A percentile compares a stretch with the other conserved stretches of the same genome.
phyloP scores from a whole-genome alignment of 2,329 filamentous ascomycete genomes.

The Aspergillus pseudonomiae region DNA sequence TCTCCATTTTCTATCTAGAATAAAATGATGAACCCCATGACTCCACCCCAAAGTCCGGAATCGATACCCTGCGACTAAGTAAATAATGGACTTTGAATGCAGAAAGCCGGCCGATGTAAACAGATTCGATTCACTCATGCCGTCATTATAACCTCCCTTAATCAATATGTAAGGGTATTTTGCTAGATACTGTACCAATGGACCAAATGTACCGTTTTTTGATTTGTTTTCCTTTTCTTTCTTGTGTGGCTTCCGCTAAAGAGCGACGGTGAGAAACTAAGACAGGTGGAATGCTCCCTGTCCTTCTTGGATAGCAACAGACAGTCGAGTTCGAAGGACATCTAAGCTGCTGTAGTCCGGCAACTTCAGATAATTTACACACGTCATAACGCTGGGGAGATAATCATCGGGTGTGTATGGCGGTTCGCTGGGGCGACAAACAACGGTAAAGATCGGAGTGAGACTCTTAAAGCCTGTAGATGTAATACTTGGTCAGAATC shows the following conservation, averaged over 20 bases:
- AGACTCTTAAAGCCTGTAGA: slow-evolving; percentile 86
- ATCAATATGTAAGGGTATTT: slow-evolving; percentile 13
- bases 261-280: slow-evolving; percentile 41
- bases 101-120: slow-evolving; percentile 16
- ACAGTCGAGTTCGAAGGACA: slow-evolving; percentile 75
- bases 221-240: slow-evolving; percentile 4
- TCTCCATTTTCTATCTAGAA: slow-evolving; percentile 27
- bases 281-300: slow-evolving; percentile 98
- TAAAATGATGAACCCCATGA: slow-evolving; percentile 14
- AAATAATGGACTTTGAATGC: slow-evolving; percentile 16
- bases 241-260: neutral
- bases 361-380: slow-evolving; percentile 97
- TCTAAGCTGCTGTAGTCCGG: slow-evolving; percentile 86
- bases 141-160: slow-evolving; percentile 17
- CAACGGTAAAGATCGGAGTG: slow-evolving; percentile 97
- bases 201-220: slow-evolving; percentile 5
- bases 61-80: slow-evolving; percentile 10
- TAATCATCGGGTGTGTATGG: slow-evolving; percentile 96
- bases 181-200: slow-evolving; percentile 16
- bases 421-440: slow-evolving; percentile 96
- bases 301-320: slow-evolving; percentile 87
- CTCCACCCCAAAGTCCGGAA: slow-evolving; percentile 20
- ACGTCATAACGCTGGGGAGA: slow-evolving; percentile 99
- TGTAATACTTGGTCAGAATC: slow-evolving; percentile 25
- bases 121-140: slow-evolving; percentile 21